These are phyloP conservation scores for Astrothelium macrocarpum DNA, from an alignment of 495 filamentous ascomycete genomes.

Conservation along the genomic window DNA sequence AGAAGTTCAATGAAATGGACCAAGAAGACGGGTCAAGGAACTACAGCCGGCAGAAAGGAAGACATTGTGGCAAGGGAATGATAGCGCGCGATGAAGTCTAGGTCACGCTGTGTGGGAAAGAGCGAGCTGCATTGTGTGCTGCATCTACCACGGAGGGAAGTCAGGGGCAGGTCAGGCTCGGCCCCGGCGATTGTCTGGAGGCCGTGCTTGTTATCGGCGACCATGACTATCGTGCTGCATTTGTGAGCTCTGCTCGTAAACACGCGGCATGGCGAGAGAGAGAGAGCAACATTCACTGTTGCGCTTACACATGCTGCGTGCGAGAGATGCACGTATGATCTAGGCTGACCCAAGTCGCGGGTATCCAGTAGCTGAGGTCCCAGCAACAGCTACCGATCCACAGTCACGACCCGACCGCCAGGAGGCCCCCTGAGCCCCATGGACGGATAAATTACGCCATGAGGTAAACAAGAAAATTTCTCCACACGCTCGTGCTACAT, in stretches of 20 bases:
- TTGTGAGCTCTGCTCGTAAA: neutral
- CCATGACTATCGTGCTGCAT: neutral
- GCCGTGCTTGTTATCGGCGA: neutral
- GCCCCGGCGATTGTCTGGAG: neutral
- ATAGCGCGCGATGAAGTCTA: no score
- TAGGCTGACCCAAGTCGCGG: neutral
- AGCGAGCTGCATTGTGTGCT: neutral
- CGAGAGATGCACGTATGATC: neutral
- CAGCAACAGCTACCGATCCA: no score
- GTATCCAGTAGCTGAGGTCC: neutral
- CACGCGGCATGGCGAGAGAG: neutral
- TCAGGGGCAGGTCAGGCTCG: neutral
- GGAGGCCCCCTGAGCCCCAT: no score
- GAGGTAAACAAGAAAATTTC: neutral
- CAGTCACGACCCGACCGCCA: no score
- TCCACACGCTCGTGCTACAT: no score
- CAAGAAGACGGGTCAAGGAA: neutral
- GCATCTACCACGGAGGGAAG: neutral
- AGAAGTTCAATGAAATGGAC: neutral
- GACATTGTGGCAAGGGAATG: neutral
- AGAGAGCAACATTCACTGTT: neutral
- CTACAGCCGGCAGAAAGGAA: neutral
- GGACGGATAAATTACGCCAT: neutral
- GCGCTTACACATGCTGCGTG: neutral
- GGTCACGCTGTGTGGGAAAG: no score